phyloP scores from a whole-genome alignment of 2,329 filamentous ascomycete species.

The Didymella sp. region DNA sequence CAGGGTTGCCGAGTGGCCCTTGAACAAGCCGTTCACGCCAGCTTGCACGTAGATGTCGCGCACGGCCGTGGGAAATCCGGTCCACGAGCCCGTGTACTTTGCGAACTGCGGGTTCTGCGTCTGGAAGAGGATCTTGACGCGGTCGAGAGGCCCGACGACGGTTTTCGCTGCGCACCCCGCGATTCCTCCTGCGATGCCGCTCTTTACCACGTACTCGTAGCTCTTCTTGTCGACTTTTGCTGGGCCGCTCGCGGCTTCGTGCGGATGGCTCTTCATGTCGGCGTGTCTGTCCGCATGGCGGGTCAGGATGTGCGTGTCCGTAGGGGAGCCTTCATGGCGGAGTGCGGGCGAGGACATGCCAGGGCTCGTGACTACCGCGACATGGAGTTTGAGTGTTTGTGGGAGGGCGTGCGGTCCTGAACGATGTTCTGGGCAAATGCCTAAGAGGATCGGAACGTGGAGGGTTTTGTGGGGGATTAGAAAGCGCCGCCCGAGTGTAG shows the following conservation, averaged over 20 bases:
- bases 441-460: conserved; percentile 6
- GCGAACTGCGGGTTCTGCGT: conserved; percentile 91
- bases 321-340: conserved; percentile 49
- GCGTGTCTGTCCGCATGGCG: conserved; percentile 30
- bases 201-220: conserved; percentile 82
- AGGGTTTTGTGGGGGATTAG: conserved; percentile 18
- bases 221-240: conserved; percentile 72
- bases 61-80: conserved; percentile 81
- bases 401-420: neutral
- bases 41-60: conserved; percentile 80
- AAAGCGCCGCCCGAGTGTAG: conserved; percentile 23
- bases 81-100: conserved; percentile 91
- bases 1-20: conserved; percentile 92
- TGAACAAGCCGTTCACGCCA: conserved; percentile 79
- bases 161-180: conserved; percentile 96
- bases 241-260: conserved; percentile 19
- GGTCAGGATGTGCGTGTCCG: conserved; percentile 42
- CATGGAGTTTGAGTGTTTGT: conserved; percentile 23
- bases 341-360: conserved; percentile 50
- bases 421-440: neutral
- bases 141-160: conserved; percentile 90
- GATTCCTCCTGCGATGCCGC: conserved; percentile 83
- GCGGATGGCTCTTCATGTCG: conserved; percentile 25
- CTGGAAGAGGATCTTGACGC: conserved; percentile 98
- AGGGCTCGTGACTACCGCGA: conserved; percentile 31